phyloP scores from a whole-genome alignment of 2,329 filamentous ascomycete species.

The Purpureocillium takamizusanense region DNA sequence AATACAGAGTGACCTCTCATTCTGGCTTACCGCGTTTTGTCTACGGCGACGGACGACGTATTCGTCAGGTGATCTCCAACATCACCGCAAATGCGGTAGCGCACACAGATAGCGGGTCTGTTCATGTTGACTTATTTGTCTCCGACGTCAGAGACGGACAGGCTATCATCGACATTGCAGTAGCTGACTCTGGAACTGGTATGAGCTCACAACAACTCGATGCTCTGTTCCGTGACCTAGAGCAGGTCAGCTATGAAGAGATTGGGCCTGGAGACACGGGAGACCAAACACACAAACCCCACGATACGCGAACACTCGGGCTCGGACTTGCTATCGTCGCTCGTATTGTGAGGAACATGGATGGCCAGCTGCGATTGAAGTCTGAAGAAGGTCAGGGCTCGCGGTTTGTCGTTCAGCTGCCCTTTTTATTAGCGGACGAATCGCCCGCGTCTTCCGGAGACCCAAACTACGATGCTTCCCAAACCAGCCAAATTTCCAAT shows the following conservation, averaged over 20 bases:
- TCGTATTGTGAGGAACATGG: constrained; percentile 80
- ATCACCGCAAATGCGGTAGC: constrained; percentile 79
- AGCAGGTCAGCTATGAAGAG: constrained; percentile 46
- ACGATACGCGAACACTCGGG: constrained; percentile 48
- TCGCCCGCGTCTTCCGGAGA: constrained; percentile 15
- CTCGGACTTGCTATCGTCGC: constrained; percentile 84
- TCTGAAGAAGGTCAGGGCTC: constrained; percentile 78
- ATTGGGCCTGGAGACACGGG: constrained; percentile 13
- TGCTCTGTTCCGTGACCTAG: constrained; percentile 47
- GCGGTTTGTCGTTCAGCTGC: constrained; percentile 70
- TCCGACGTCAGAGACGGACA: constrained; percentile 41
- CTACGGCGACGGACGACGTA: constrained; percentile 67
- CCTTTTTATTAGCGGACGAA: constrained; percentile 55
- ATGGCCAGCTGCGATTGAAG: constrained; percentile 75
- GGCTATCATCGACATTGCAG: constrained; percentile 63
- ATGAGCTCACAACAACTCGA: constrained; percentile 57
- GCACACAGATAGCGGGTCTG: constrained; percentile 58
- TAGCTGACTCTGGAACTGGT: constrained; percentile 67
- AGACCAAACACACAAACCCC: constrained; percentile 18
- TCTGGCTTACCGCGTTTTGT: constrained; percentile 62
- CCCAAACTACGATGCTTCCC: not conserved
- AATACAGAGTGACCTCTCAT: constrained; percentile 59
- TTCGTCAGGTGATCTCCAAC: constrained; percentile 79
- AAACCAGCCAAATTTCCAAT: constrained; percentile 6
- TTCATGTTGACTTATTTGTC: constrained; percentile 63